These are phyloP conservation scores for Tardiomyces digboiensis DNA, from an alignment of 1,139 yeast species.

Conservation along the genomic window DNA sequence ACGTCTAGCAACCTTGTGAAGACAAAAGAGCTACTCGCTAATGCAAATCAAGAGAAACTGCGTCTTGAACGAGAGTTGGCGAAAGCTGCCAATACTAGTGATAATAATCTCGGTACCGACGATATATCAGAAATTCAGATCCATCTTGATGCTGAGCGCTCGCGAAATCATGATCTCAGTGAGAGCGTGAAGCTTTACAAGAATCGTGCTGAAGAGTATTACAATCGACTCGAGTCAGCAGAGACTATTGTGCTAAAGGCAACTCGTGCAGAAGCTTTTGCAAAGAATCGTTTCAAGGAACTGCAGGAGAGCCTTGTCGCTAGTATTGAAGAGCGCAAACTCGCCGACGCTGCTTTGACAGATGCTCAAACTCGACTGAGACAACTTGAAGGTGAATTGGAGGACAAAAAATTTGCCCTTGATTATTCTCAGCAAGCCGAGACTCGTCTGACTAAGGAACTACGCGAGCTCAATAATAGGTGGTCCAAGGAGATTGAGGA, in stretches of 20 bases:
- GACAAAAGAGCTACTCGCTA: slow-evolving; percentile 41
- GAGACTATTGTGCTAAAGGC: slow-evolving; percentile 64
- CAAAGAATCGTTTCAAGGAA: slow-evolving; percentile 48
- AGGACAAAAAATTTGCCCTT: slow-evolving; percentile 49
- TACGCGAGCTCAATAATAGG: slow-evolving; percentile 12
- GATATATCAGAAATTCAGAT: slow-evolving; percentile 25
- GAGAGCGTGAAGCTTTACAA: slow-evolving; percentile 55
- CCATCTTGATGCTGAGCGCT: slow-evolving; percentile 41
- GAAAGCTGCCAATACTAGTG: slow-evolving; percentile 30
- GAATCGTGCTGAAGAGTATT: slow-evolving; percentile 66
- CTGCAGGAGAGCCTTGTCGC: slow-evolving; percentile 42
- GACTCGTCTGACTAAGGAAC: slow-evolving; percentile 38
- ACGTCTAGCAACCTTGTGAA: slow-evolving; percentile 40
- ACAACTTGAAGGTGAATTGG: slow-evolving; percentile 47
- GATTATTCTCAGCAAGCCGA: slow-evolving; percentile 41
- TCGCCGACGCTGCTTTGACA: slow-evolving; percentile 48
- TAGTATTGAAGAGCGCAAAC: slow-evolving; percentile 49
- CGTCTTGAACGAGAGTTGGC: slow-evolving; percentile 42
- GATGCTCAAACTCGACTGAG: slow-evolving; percentile 47
- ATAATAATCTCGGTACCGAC: neutral
- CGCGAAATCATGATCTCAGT: slow-evolving; percentile 43
- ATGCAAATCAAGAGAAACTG: slow-evolving; percentile 38
- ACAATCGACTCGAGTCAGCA: slow-evolving; percentile 64
- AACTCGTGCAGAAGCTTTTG: slow-evolving; percentile 47
- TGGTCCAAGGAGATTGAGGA: slow-evolving; percentile 18